These are phyloP conservation scores for Xylaria sp. DNA, from an alignment of 2,329 filamentous ascomycete species.

Conservation along the genomic window DNA sequence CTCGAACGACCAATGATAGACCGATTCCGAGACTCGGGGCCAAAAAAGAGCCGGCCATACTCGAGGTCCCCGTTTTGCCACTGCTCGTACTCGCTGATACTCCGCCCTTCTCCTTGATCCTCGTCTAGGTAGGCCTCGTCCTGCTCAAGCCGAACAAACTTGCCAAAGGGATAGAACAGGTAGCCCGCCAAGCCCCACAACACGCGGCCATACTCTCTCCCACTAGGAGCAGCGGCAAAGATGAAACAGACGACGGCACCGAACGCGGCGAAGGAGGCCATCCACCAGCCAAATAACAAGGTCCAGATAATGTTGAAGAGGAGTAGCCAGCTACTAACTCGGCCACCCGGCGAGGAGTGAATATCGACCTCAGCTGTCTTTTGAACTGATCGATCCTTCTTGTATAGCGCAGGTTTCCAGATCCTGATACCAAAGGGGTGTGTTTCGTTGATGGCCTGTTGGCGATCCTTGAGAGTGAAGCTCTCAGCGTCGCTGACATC, in stretches of 20 bases:
- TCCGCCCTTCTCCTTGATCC: conserved; percentile 93
- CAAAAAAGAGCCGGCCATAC: conserved; percentile 95
- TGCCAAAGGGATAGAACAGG: conserved; percentile 95
- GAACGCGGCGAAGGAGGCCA: conserved; percentile 78
- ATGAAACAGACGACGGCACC: conserved; percentile 83
- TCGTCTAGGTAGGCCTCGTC: conserved; percentile 95
- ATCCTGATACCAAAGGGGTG: conserved; percentile 98
- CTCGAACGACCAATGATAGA: conserved; percentile 88
- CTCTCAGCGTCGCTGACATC: conserved; percentile 93
- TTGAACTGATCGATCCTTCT: conserved; percentile 95
- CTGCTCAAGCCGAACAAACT: conserved; percentile 91
- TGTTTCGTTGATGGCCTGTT: conserved; percentile 98
- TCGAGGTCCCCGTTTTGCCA: conserved; percentile 99
- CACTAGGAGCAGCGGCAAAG: conserved; percentile 82
- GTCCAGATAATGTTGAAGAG: conserved; percentile 94
- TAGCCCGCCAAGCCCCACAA: conserved; percentile 87
- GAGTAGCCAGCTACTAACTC: conserved; percentile 84
- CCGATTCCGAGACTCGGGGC: conserved; percentile 74
- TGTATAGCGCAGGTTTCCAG: conserved; percentile 98
- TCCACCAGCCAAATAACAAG: conserved; percentile 94
- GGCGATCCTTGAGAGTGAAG: conserved; percentile 96
- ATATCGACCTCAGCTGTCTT: conserved; percentile 97
- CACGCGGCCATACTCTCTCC: conserved; percentile 84
- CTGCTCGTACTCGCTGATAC: conserved; percentile 98
- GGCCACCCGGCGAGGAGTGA: conserved; percentile 90